Evolutionary conservation across 495 filamentous ascomycete species (phyloP).

Genomic region (Echria macrotheca): DNA sequence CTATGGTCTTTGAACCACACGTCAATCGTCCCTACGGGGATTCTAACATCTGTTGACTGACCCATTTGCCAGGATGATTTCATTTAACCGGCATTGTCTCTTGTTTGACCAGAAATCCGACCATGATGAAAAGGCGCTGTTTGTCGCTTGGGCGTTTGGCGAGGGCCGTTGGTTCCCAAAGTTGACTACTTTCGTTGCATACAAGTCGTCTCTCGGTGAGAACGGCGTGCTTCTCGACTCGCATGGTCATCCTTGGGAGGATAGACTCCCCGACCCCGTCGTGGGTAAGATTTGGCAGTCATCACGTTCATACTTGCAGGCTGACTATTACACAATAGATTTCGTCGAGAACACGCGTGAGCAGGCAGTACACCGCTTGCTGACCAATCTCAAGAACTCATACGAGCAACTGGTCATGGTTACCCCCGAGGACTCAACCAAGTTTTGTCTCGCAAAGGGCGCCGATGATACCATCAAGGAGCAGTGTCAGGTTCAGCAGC

Average conservation of each 20-base stretch:
- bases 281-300: constrained; percentile 12
- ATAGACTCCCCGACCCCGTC: constrained; percentile 10
- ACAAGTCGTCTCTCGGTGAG: constrained; percentile 11
- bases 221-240: constrained; percentile 7
- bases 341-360: constrained; percentile 8
- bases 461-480: constrained; percentile 6
- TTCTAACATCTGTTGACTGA: not conserved
- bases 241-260: constrained; percentile 12
- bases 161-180: constrained; percentile 13
- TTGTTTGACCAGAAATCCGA: not conserved
- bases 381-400: not conserved
- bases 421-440: not conserved
- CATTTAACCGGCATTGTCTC: not conserved
- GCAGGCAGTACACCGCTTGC: constrained; percentile 5
- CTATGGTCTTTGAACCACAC: too few relatives aligned
- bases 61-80: not conserved
- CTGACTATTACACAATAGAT: constrained; percentile 3
- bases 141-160: constrained; percentile 20
- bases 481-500: constrained; percentile 16
- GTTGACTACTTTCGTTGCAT: constrained; percentile 12
- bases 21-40: too few relatives aligned
- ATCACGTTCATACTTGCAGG: not conserved
- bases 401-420: constrained; percentile 10
- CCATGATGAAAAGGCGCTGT: constrained; percentile 19
- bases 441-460: constrained; percentile 16